Evolutionary conservation across 805 yeast species (phyloP).

Genomic region (Saccharomycopsis sp.): DNA sequence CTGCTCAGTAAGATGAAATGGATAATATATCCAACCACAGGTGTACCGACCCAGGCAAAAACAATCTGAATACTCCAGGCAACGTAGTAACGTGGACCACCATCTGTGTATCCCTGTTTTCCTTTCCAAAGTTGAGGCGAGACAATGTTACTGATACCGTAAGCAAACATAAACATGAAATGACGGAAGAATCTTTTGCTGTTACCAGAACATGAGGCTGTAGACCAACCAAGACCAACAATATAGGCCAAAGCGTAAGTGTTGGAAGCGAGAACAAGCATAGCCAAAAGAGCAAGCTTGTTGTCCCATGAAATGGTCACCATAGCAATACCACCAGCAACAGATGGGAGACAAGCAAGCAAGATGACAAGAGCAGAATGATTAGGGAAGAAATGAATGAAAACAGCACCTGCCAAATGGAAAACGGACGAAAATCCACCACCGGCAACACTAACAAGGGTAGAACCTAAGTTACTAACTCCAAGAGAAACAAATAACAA

Average conservation of each 20-base stretch:
- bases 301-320: slow-evolving; percentile 36
- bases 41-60: slow-evolving; percentile 34
- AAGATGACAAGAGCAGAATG: slow-evolving; percentile 29
- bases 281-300: slow-evolving; percentile 36
- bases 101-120: slow-evolving; percentile 20
- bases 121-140: slow-evolving; percentile 44
- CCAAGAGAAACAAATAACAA: slow-evolving; percentile 36
- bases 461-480: slow-evolving; percentile 34
- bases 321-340: slow-evolving; percentile 38
- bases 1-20: slow-evolving; percentile 34
- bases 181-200: slow-evolving; percentile 39
- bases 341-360: slow-evolving; percentile 30
- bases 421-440: slow-evolving; percentile 34
- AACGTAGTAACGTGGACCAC: slow-evolving; percentile 36
- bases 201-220: slow-evolving; percentile 35
- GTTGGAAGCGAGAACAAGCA: slow-evolving; percentile 34
- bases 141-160: slow-evolving; percentile 38
- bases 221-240: slow-evolving; percentile 24
- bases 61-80: slow-evolving; percentile 47
- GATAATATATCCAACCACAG: slow-evolving; percentile 31
- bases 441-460: slow-evolving; percentile 44
- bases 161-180: slow-evolving; percentile 33
- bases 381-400: slow-evolving; percentile 28
- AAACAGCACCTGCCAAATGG: slow-evolving; percentile 29
- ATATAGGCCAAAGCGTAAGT: slow-evolving; percentile 29